Conservation (phyloP, 2,329 filamentous ascomycete genomes). For the Arachnomyces sp. region DNA sequence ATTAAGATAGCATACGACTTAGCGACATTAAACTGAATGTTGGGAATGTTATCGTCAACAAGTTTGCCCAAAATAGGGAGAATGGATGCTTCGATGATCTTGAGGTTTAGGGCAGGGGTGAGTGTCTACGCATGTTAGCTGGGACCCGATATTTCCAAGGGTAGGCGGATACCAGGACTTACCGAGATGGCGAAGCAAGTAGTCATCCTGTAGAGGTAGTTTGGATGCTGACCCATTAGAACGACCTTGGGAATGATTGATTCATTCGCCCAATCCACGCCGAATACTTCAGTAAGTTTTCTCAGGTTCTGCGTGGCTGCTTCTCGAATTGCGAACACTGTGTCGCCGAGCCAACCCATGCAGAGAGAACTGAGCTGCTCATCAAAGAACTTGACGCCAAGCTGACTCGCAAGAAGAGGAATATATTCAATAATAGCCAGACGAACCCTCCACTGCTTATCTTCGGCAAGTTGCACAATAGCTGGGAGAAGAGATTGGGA, state of each 20-base stretch:
- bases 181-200: conserved; percentile 99
- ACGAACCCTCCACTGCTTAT: conserved; percentile 98
- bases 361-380: conserved; percentile 92
- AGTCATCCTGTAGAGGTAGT: conserved; percentile 99
- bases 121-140: conserved; percentile 60
- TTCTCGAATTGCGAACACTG: conserved; percentile 96
- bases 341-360: conserved; percentile 98
- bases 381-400: conserved; percentile 96
- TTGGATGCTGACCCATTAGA: conserved; percentile 95
- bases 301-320: conserved; percentile 95
- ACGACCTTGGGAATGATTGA: conserved; percentile 98
- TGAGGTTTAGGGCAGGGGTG: conserved; percentile 82
- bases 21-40: conserved; percentile 98
- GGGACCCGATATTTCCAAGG: neutral
- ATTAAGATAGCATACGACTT: conserved; percentile 93
- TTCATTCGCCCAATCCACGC: conserved; percentile 93
- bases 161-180: conserved; percentile 37
- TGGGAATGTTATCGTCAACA: conserved; percentile 88
- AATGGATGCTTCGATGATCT: conserved; percentile 87
- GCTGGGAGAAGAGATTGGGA: conserved; percentile 94
- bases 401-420: conserved; percentile 85
- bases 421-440: conserved; percentile 99
- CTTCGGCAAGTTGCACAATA: conserved; percentile 93
- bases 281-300: conserved; percentile 97
- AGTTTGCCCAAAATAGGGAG: conserved; percentile 95